Evolutionary conservation across 2,329 filamentous ascomycete species (phyloP), one percentile per base, ranked within the genome.

Genomic region (Epichloe baconii): DNA sequence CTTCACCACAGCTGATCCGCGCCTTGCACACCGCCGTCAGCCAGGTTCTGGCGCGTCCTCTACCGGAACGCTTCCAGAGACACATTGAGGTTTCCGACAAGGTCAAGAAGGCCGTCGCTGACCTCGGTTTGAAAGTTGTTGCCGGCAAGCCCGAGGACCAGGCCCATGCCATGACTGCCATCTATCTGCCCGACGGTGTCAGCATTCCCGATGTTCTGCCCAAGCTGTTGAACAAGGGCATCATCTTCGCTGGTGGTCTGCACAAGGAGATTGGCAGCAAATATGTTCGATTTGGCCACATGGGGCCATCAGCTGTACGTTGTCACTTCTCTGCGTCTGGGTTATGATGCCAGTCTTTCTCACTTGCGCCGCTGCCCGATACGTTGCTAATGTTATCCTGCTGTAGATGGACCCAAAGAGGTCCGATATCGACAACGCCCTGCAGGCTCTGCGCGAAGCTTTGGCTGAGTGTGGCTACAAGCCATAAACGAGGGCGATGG

Each of bases 101-200:
- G 66, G 81, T 97, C 66, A 97, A 98, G 79, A 81, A 87, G 64
- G 81, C 86, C 17, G 76, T 96, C 48, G 71, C 80, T 5, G 84
- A 86, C 48, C 75, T 97, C 37, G 93, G 93, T 4, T 76, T 98
- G 53, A 86, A 88, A 71, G 86, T 96, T 66, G 77, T 98, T 38
- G 90, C 93, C 21, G 69, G 79, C 37, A 86, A 91, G 67, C 85
- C 86, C 0, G 88, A 91, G 61, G 86, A 95, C 69, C 91, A 97
- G 72, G 89, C 93, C 42, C 91, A 95, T 67, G 89, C 87, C 61
- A 98, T 98, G 93, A 98, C 93, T 3, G 91, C 93, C 53, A 93
- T 98, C 59, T 96, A 93, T 69, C 78, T 98, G 51, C 93, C 93
- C 2, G 88, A 97, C 55, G 83, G 78, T 41, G 72, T 97, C 49